Conservation (phyloP, 345 rosid species). For the Ailanthus altissimus region DNA sequence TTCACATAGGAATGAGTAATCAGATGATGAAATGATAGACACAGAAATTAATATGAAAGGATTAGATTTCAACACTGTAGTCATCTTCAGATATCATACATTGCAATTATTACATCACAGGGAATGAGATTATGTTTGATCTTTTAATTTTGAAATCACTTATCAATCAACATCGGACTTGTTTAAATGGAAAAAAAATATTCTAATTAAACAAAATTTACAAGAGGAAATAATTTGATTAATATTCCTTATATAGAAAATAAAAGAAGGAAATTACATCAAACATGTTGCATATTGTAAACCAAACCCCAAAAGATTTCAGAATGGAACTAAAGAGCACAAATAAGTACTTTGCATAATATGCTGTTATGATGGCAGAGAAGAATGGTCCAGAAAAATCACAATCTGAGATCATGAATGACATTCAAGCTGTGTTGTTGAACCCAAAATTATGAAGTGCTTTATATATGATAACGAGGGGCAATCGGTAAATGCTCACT, state of each 20-base stretch:
- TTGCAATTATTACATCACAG: not conserved
- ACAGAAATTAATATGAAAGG: not conserved
- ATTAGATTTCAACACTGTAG: not conserved
- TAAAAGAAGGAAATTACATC: not conserved
- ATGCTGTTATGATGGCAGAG: constrained; percentile 1
- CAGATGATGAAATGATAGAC: not conserved
- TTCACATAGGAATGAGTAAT: not conserved
- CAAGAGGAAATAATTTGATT: not conserved
- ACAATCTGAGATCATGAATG: not conserved
- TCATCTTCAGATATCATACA: no score
- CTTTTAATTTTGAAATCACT: not conserved
- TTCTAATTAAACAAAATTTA: not conserved
- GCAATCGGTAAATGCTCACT: not conserved
- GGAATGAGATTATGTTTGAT: not conserved
- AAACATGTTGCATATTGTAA: not conserved
- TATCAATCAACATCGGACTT: not conserved
- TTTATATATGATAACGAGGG: not conserved
- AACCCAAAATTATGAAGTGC: not conserved
- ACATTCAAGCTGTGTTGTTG: not conserved
- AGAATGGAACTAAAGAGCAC: not conserved
- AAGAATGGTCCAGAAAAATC: not conserved
- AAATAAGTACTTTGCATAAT: constrained; percentile 1
- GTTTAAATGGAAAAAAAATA: not conserved
- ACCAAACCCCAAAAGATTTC: not conserved
- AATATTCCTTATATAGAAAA: not conserved